Percentiles rank a stretch among this genome's conserved stretches.
These are phyloP conservation scores for Gaillardinia entomophila DNA, from an alignment of 805 yeast genomes.

Conservation along the genomic window DNA sequence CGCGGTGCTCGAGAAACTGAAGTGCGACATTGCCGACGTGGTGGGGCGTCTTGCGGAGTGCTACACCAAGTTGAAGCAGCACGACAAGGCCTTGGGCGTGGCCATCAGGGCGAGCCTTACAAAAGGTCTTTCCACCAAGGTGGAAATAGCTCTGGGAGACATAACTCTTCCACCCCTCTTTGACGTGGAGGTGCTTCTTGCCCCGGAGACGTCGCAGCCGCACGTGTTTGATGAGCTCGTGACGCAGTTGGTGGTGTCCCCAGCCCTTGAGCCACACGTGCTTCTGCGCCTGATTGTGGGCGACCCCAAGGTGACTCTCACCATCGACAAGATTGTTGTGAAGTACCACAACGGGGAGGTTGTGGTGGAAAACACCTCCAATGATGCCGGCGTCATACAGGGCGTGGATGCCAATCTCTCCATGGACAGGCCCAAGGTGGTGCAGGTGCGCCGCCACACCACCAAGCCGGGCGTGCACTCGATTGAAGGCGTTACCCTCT, in stretches of 20 bases:
- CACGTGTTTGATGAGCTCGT: conserved; percentile 12
- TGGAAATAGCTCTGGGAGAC: neutral
- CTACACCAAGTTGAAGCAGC: conserved; percentile 3
- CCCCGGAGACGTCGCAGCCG: conserved; percentile 8
- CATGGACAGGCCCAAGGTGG: neutral
- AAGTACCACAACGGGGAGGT: too few relatives aligned
- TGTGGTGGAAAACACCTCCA: too few relatives aligned
- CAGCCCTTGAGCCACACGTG: neutral
- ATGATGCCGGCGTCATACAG: neutral
- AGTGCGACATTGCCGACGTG: conserved; percentile 35
- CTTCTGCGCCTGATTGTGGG: neutral
- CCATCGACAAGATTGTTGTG: neutral
- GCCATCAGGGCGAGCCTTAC: conserved; percentile 1
- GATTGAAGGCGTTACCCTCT: conserved; percentile 7
- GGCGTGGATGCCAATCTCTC: too few relatives aligned
- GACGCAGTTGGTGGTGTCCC: conserved; percentile 7
- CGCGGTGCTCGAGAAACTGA: conserved; percentile 20
- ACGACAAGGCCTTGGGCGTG: conserved; percentile 1
- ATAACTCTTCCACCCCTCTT: conserved; percentile 6
- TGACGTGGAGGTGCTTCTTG: conserved; percentile 11
- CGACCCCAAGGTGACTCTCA: neutral
- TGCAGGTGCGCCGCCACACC: neutral
- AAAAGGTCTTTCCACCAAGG: conserved; percentile 1
- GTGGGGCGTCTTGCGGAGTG: conserved; percentile 13
- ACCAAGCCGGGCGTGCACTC: neutral